These are phyloP conservation scores for Blastobotrys ciferrii DNA, from an alignment of 1,139 yeast genomes.

Conservation along the genomic window DNA sequence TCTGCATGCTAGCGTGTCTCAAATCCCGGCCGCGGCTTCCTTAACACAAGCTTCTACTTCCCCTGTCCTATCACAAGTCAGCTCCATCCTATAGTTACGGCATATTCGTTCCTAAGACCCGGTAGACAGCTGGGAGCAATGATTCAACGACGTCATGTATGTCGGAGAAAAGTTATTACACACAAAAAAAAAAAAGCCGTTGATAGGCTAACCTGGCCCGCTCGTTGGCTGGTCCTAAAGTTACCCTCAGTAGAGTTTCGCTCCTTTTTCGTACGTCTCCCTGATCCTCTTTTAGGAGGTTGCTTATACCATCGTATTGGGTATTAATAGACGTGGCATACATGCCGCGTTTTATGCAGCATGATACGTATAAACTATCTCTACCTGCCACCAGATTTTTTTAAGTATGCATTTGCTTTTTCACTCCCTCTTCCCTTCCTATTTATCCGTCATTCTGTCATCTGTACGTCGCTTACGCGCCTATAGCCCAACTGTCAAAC, in stretches of 20 bases:
- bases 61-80: not conserved
- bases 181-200: too few species aligned
- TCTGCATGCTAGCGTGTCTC: slow-evolving; percentile 1
- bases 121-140: not conserved
- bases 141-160: not conserved
- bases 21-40: too few species aligned
- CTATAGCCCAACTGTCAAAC: not conserved
- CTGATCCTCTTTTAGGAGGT: not conserved
- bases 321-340: not conserved
- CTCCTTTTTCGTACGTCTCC: not conserved
- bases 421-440: not conserved
- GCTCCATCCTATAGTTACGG: too few species aligned
- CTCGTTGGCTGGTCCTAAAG: too few species aligned
- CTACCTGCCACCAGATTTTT: not conserved
- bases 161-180: not conserved
- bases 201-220: too few species aligned
- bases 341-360: not conserved
- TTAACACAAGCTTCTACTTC: too few species aligned
- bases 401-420: too few species aligned
- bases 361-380: not conserved
- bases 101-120: too few species aligned
- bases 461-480: not conserved
- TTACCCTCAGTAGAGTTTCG: too few species aligned
- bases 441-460: not conserved
- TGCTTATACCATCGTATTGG: not conserved